Evolutionary conservation across 768 basidiomycete species (phyloP), one percentile per base, ranked within the genome.

Genomic region (Boletus edulis): DNA sequence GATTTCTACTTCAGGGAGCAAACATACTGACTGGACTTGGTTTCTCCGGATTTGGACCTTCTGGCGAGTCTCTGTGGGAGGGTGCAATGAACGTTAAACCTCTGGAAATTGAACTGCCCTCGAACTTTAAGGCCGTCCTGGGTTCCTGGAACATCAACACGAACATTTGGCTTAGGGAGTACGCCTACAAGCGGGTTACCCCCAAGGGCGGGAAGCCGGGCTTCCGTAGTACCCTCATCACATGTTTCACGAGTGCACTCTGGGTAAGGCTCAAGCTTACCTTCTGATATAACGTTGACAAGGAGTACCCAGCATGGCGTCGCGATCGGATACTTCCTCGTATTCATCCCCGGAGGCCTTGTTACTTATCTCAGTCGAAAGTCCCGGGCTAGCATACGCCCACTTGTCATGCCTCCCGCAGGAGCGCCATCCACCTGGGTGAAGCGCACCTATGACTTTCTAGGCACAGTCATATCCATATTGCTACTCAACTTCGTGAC

Each of bases 71-170:
- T 0, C 77, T 78, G 12, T 99, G 96, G 94, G 84, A 91, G 49
- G 87, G 94, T 9, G 93, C 93, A 0, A 84, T 90, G 29, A 99
- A 99, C 67, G 85, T 98, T 55, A 81, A 89, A 50, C 81, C 93
- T 34, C 69, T 75, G 58, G 75, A 80, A 10, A 92, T 98, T 63
- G 97, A 99, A 71, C 75, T 92, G 37, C 82, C 94, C 2, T 77
- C 88, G 56, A 98, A 93, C 73, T 88, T 91, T 77, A 99, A 98
- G 72, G 81, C 87, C 27, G 75, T 96, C 24, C 76, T 94, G 38
- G 94, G 97, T 66, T 85, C 88, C 4, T 98, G 96, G 96, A 98
- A 98, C 73, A 94, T 93, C 78, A 93, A 93, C 72, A 93, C 94
- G 18, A 95, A 97, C 71, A 79, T 96, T 20, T 99, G 97, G 97